These are phyloP conservation scores for Paecilomyces dactylethromorphus DNA, from an alignment of 2,329 filamentous ascomycete species.

Conservation along the genomic window DNA sequence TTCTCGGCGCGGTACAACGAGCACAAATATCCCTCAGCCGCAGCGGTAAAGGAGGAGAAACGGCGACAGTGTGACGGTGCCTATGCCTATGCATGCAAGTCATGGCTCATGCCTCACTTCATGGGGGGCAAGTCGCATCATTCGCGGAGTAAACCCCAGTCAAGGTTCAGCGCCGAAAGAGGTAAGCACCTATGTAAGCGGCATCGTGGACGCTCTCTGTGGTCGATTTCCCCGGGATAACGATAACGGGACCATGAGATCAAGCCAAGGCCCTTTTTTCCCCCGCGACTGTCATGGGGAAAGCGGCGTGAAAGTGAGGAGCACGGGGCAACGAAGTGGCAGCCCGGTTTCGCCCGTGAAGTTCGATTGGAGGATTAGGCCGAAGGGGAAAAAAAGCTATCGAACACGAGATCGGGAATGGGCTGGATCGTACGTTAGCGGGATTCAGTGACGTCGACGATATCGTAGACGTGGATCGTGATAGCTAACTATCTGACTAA, in stretches of 20 bases:
- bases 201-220: background rate
- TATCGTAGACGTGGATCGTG: background rate
- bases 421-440: background rate
- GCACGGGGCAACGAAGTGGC: background rate
- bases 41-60: background rate
- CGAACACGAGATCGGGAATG: background rate
- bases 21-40: background rate
- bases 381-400: background rate
- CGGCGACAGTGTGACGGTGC: too few relatives aligned
- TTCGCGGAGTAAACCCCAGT: background rate
- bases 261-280: background rate
- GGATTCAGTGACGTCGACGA: background rate
- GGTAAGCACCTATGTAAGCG: background rate
- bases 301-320: background rate
- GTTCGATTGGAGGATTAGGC: background rate
- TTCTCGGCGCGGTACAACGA: background rate
- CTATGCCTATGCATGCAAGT: background rate
- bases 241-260: background rate
- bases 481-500: background rate
- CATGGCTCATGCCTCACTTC: background rate
- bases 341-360: background rate
- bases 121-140: background rate
- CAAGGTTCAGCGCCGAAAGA: background rate
- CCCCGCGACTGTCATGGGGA: too few relatives aligned
- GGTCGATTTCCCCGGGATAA: background rate